Evolutionary conservation across 176 grass and related monocot genomes (phyloP).

Genomic region (Eremochloa ophiuroides): DNA sequence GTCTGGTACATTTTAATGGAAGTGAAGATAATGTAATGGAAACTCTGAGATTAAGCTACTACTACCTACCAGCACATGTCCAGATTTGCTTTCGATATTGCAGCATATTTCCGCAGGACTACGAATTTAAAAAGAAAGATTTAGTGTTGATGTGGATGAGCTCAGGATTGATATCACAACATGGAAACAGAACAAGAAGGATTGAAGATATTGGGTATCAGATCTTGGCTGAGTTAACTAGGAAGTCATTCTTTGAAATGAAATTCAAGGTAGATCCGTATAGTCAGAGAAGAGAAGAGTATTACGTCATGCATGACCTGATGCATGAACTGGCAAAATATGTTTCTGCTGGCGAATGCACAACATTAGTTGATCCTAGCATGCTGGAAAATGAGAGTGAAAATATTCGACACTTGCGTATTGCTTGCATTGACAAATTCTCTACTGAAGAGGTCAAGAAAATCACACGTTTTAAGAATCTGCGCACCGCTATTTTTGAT

Average conservation of each 20-base stretch:
- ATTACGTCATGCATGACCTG: slow-evolving; percentile 53
- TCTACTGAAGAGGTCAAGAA: slow-evolving; percentile 20
- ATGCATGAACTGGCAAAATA: slow-evolving; percentile 43
- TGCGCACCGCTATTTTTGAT: slow-evolving; percentile 24
- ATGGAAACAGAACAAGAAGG: neutral
- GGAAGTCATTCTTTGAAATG: slow-evolving; percentile 59
- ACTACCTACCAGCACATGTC: slow-evolving; percentile 30
- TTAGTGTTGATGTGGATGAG: slow-evolving; percentile 48
- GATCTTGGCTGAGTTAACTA: slow-evolving; percentile 27
- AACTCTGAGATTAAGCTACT: slow-evolving; percentile 41
- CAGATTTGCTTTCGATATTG: slow-evolving; percentile 62
- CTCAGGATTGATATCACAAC: slow-evolving; percentile 26
- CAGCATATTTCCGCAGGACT: slow-evolving; percentile 36
- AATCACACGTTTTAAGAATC: slow-evolving; percentile 28
- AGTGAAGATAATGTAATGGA: slow-evolving; percentile 30
- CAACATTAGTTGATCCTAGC: neutral
- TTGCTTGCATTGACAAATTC: neutral
- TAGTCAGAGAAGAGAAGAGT: slow-evolving; percentile 26
- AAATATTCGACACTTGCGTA: slow-evolving; percentile 17
- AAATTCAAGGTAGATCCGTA: neutral
- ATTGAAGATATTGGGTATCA: slow-evolving; percentile 26
- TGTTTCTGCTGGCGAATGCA: slow-evolving; percentile 44
- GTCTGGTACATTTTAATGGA: slow-evolving; percentile 11
- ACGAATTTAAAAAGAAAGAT: slow-evolving; percentile 2
- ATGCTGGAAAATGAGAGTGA: neutral